These are phyloP conservation scores for Lipomyces japonicus DNA, from an alignment of 805 yeast species.

Conservation along the genomic window DNA sequence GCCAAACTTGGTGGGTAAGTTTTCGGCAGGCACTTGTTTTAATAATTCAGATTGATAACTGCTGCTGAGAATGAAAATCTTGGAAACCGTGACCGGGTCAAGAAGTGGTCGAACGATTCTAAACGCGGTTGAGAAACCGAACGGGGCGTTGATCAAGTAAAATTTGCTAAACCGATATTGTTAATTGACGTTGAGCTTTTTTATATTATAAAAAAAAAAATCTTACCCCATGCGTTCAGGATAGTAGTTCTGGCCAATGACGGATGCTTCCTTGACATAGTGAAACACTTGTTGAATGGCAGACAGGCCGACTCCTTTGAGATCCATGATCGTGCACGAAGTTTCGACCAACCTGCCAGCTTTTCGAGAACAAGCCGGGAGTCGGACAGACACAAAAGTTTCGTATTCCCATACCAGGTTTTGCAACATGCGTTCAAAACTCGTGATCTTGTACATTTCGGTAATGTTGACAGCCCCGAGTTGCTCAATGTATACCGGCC, in stretches of 20 bases:
- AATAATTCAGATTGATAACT: slow-evolving; percentile 76
- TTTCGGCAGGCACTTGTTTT: slow-evolving; percentile 89
- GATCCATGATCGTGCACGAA: slow-evolving; percentile 91
- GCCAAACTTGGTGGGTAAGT: slow-evolving; percentile 88
- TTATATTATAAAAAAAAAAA: not conserved
- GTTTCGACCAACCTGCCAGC: slow-evolving; percentile 80
- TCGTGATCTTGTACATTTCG: slow-evolving; percentile 89
- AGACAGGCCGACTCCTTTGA: slow-evolving; percentile 86
- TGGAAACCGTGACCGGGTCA: slow-evolving; percentile 95
- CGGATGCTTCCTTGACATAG: slow-evolving; percentile 89
- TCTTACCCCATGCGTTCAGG: slow-evolving; percentile 97
- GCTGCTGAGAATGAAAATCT: slow-evolving; percentile 81
- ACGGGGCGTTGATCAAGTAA: slow-evolving; percentile 93
- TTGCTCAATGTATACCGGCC: slow-evolving; percentile 94
- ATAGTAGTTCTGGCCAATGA: slow-evolving; percentile 93
- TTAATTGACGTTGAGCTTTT: too few relatives aligned
- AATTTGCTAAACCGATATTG: slow-evolving; percentile 42
- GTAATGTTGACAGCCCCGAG: slow-evolving; percentile 84
- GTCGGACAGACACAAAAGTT: slow-evolving; percentile 73
- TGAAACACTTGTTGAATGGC: slow-evolving; percentile 80
- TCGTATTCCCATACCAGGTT: slow-evolving; percentile 98
- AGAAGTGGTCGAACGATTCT: slow-evolving; percentile 85
- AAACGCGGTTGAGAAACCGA: slow-evolving; percentile 94
- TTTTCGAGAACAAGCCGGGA: slow-evolving; percentile 91
- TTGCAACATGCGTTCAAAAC: slow-evolving; percentile 92